These are phyloP conservation scores for Tolypocladium guangdongense DNA, from an alignment of 2,329 filamentous ascomycete genomes.

Conservation along the genomic window DNA sequence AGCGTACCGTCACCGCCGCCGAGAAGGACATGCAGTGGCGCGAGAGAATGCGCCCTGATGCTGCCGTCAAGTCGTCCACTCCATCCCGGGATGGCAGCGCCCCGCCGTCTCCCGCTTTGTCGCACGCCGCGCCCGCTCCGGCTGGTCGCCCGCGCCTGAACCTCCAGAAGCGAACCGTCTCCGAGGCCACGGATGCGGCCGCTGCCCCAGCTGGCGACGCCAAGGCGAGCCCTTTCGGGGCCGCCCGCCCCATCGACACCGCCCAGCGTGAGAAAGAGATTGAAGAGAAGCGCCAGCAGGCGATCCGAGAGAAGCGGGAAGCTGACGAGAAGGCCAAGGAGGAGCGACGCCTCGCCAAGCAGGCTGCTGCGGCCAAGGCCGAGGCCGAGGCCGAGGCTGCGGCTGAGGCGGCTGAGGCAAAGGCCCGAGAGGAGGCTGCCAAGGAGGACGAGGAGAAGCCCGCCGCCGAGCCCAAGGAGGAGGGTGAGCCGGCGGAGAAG, in stretches of 20 bases:
- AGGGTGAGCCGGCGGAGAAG: slow-evolving; percentile 8
- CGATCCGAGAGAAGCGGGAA: slow-evolving; percentile 72
- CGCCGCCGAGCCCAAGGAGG: slow-evolving; percentile 20
- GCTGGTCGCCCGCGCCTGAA: slow-evolving; percentile 71
- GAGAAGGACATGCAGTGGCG: slow-evolving; percentile 94
- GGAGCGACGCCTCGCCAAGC: slow-evolving; percentile 52
- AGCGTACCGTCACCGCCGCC: slow-evolving; percentile 69
- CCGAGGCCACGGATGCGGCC: slow-evolving; percentile 49
- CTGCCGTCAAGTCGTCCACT: slow-evolving; percentile 44
- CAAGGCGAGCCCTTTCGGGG: slow-evolving; percentile 89
- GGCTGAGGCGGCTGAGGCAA: slow-evolving; percentile 28
- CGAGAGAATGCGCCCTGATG: slow-evolving; percentile 78
- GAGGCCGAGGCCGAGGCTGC: slow-evolving; percentile 28
- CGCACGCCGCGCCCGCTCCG: slow-evolving; percentile 34
- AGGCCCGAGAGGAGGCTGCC: slow-evolving; percentile 21
- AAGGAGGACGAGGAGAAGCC: slow-evolving; percentile 15
- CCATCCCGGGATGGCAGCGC: slow-evolving; percentile 62
- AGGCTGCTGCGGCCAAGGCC: slow-evolving; percentile 39
- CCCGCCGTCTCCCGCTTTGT: slow-evolving; percentile 61
- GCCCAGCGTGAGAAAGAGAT: slow-evolving; percentile 80
- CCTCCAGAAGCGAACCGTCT: slow-evolving; percentile 81
- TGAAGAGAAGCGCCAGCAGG: slow-evolving; percentile 72
- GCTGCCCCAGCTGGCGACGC: slow-evolving; percentile 50
- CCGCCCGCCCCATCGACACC: slow-evolving; percentile 88
- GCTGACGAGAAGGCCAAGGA: slow-evolving; percentile 78